Evolutionary conservation across 768 basidiomycete genomes (phyloP).

Genomic region (Hygrocybe coccinea): DNA sequence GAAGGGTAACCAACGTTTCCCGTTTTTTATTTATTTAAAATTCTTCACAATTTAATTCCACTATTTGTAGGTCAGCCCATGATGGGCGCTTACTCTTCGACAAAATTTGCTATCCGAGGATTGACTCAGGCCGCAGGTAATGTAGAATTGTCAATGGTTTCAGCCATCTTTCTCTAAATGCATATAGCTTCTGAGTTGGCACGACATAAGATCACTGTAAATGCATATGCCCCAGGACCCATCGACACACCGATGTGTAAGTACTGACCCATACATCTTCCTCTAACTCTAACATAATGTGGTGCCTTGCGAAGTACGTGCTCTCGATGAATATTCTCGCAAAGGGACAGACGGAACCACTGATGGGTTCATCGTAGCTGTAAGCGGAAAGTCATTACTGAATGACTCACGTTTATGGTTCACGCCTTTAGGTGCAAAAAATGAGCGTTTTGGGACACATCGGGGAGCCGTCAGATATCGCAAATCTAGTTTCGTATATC

Average conservation of each 20-base stretch:
- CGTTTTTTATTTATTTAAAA: background rate
- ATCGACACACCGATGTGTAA: constrained; percentile 31
- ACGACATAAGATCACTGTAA: constrained; percentile 34
- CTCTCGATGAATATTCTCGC: background rate
- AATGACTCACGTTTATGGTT: background rate
- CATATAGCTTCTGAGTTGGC: constrained; percentile 29
- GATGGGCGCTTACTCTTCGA: constrained; percentile 26
- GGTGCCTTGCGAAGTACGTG: background rate
- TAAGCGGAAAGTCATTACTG: background rate
- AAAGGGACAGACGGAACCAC: background rate
- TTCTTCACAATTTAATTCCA: background rate
- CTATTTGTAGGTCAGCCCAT: background rate
- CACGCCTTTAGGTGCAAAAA: background rate
- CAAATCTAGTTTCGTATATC: constrained; percentile 35
- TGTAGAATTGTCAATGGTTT: background rate
- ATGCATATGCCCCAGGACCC: constrained; percentile 36
- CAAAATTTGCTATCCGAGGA: constrained; percentile 40
- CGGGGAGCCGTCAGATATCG: constrained; percentile 28
- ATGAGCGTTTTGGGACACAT: constrained; percentile 6
- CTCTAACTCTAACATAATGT: background rate
- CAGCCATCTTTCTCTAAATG: constrained; percentile 5
- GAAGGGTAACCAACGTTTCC: constrained; percentile 16
- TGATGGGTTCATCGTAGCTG: background rate
- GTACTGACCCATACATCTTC: background rate
- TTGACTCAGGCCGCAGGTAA: constrained; percentile 38